Base-by-base conservation (phyloP, 495 filamentous ascomycete species). In the Letharia lupina region DNA sequence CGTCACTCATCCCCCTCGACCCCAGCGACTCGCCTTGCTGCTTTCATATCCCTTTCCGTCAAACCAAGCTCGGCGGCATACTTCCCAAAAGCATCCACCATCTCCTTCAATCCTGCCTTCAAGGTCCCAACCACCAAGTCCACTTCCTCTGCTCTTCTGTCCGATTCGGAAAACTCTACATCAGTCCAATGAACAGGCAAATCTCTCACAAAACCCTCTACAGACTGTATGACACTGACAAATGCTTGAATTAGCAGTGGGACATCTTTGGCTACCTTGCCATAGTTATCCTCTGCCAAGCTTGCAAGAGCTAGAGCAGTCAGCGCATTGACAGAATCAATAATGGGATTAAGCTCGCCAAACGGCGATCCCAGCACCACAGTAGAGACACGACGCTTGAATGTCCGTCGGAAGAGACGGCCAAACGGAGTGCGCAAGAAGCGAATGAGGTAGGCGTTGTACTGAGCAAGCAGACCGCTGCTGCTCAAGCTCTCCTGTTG, bases 121-220 rank as follows among this genome's bases (percentile, higher is more conserved):
- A 96, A 70, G 8, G 80, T 80, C 10, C 76, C 75, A 48, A 88
- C 57, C 9, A 95, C 77, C 9, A 82, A 77, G 12, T 90, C 83
- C 40, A 91, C 85, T 63, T 89, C 86, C 0, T 80, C 81, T 4
- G 81, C 69, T 5, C 70, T 69, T 63, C 80, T 74, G 20, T 78
- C 71, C 9, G 80, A 77, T 0, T 79, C 72, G 7, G 77, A 73
- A 64, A 80, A 79, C 39, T 83, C 77, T 3, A 91, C 77, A 75
- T 98, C 93, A 3, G 91, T 93, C 92, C 93, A 96, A 77, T 94
- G 89, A 7, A 82, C 76, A 37, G 81, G 78, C 18, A 94, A 74
- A 4, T 76, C 78, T 44, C 77, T 72, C 31, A 83, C 76, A 71
- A 96, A 94, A 15, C 69, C 73, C 68, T 96, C 87, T n/a, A 96